These are phyloP conservation scores for Mortierella sp. DNA, from an alignment of 371 early-diverging fungal species.

Conservation along the genomic window DNA sequence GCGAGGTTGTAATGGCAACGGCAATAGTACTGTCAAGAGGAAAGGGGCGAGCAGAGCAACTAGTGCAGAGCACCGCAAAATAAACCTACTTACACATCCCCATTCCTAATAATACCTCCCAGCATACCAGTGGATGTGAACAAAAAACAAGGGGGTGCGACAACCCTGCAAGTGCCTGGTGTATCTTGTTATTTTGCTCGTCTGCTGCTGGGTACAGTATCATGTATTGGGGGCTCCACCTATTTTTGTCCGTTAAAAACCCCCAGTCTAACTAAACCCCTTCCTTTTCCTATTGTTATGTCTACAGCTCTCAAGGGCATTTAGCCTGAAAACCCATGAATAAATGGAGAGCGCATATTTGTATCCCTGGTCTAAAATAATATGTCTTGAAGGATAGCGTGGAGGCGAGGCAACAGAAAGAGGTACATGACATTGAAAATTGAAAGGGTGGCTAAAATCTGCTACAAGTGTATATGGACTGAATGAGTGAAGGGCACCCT, in stretches of 20 bases:
- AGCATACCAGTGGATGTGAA: background rate
- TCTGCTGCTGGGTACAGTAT: background rate
- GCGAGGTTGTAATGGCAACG: background rate
- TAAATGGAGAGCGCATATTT: background rate
- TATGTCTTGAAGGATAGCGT: too few relatives aligned
- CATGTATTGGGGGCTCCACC: background rate
- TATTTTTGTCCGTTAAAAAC: background rate
- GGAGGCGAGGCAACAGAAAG: too few relatives aligned
- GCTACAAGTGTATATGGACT: too few relatives aligned
- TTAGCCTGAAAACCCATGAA: background rate
- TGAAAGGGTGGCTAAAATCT: too few relatives aligned
- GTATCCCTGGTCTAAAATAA: background rate
- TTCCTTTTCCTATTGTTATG: background rate
- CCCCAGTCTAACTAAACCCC: background rate
- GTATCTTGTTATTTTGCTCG: background rate
- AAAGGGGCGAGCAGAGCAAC: background rate
- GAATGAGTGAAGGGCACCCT: too few relatives aligned
- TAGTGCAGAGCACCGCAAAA: background rate
- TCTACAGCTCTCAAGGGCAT: background rate
- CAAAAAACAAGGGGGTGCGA: background rate
- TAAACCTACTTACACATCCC: slow-evolving; percentile 1
- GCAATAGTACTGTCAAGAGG: background rate
- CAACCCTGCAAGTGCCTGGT: background rate
- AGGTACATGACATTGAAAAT: too few relatives aligned
- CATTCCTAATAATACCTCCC: background rate